Evolutionary conservation across 2,329 filamentous ascomycete species (phyloP).

Genomic region (Chrysoporthe cubensis): DNA sequence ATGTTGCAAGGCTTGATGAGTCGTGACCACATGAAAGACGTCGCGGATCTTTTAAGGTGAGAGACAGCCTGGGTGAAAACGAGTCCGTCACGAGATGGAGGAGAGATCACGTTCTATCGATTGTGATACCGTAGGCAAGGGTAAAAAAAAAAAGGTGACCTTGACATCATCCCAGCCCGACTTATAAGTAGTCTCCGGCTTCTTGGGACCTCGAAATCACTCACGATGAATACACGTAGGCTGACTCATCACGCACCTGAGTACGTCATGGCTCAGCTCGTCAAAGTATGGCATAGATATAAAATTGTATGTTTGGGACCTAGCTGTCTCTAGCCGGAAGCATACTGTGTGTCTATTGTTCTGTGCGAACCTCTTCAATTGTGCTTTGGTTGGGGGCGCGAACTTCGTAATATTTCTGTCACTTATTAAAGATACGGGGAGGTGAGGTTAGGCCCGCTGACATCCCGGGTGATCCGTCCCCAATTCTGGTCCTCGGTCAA

Average conservation of each 20-base stretch:
- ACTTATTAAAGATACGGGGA: background rate
- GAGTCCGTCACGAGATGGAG: background rate
- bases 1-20: slow-evolving; percentile 10
- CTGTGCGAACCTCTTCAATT: background rate
- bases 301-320: background rate
- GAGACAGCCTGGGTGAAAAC: background rate
- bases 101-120: background rate
- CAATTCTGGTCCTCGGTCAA: background rate
- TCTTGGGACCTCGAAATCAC: background rate
- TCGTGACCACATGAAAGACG: slow-evolving; percentile 22
- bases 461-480: background rate
- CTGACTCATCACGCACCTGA: slow-evolving; percentile 16
- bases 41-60: background rate
- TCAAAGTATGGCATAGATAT: background rate
- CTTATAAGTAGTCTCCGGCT: background rate
- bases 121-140: background rate
- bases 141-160: too few relatives aligned
- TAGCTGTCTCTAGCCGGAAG: too few relatives aligned
- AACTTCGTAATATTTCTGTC: background rate
- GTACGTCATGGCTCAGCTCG: background rate
- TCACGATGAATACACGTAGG: background rate
- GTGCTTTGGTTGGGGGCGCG: background rate
- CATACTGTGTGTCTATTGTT: too few relatives aligned
- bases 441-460: slow-evolving; percentile 7
- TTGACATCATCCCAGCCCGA: background rate